phyloP scores from a whole-genome alignment of 2,329 filamentous ascomycete genomes.

The Trichophyton verrucosum region DNA sequence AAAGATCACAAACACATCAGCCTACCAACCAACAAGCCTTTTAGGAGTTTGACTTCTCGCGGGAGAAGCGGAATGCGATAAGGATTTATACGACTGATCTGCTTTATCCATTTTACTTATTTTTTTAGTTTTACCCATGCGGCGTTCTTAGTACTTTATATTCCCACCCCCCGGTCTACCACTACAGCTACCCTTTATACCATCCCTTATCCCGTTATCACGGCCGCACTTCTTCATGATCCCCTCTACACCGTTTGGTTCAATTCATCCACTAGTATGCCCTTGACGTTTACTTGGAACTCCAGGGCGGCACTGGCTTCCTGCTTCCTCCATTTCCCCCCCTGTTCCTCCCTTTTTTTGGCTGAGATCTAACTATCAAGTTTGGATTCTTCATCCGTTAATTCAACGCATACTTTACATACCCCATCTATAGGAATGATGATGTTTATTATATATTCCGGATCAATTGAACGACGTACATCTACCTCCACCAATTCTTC shows the following conservation, averaged over 20 bases:
- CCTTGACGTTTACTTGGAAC: neutral
- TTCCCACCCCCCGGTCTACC: neutral
- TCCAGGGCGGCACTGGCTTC: neutral
- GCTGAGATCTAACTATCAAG: neutral
- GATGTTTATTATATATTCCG: neutral
- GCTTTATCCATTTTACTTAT: no score
- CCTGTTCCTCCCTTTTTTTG: neutral
- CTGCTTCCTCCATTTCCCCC: no score
- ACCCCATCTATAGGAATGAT: neutral
- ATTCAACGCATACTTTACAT: neutral
- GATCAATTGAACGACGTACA: neutral
- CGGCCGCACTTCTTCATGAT: neutral
- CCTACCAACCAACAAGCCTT: neutral
- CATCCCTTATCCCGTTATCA: neutral
- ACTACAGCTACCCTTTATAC: neutral
- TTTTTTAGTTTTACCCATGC: no score
- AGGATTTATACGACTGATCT: neutral
- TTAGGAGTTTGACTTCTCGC: neutral
- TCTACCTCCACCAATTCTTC: no score
- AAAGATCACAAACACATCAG: neutral
- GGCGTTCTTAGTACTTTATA: neutral
- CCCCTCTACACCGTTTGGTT: neutral
- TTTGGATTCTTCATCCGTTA: neutral
- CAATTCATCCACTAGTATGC: neutral
- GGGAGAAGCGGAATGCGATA: constrained; percentile 1